phyloP scores from a whole-genome alignment of 495 filamentous ascomycete genomes.

The Neurospora pannonica region DNA sequence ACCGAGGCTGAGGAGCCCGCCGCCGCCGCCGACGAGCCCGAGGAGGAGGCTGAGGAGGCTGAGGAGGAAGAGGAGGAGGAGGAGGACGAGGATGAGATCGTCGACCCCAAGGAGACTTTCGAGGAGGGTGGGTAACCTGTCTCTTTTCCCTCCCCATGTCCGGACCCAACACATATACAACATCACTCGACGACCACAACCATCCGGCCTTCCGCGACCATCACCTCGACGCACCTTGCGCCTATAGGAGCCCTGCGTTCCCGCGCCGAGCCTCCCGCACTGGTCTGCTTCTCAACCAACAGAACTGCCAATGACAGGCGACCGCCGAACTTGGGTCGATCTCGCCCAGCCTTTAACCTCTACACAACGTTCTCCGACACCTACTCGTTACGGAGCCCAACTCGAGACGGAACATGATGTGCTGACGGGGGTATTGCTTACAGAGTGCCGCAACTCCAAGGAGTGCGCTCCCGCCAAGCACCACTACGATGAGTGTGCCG shows the following conservation, averaged over 20 bases:
- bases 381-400: neutral
- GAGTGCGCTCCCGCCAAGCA: conserved; percentile 84
- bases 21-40: conserved; percentile 36
- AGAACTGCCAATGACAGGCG: neutral
- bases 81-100: conserved; percentile 83
- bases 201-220: neutral
- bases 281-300: neutral
- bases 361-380: neutral
- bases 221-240: neutral
- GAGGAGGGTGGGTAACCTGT: conserved; percentile 68
- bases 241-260: neutral
- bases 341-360: neutral
- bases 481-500: conserved; percentile 95
- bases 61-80: conserved; percentile 66
- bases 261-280: neutral
- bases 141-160: neutral
- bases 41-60: conserved; percentile 39
- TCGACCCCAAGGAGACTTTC: conserved; percentile 78
- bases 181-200: neutral
- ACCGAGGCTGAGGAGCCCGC: conserved; percentile 31
- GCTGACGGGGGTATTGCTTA: conserved; percentile 20
- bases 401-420: neutral
- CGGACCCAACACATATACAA: neutral
- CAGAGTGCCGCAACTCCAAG: conserved; percentile 81
- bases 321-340: neutral